Base-by-base conservation (phyloP, 306 rosid species). In the Malus fusca region DNA sequence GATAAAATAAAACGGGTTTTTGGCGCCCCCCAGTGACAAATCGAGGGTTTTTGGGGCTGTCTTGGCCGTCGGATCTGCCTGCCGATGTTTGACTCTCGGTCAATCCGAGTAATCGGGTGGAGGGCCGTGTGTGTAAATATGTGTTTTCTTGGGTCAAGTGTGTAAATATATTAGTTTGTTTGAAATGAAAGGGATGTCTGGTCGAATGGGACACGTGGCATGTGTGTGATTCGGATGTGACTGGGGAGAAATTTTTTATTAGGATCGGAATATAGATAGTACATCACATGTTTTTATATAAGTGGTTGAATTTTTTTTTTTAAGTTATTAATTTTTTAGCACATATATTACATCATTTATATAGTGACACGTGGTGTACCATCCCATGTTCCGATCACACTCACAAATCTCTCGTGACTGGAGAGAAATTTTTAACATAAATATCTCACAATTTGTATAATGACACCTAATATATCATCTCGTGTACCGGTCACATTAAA, bases 21-120 rank as follows among this genome's bases (percentile, higher is more conserved):
- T 90, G 94, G 98, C 98, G 98, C 98, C 92, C 88, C 80, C 53
- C 0, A 0, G 76, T 63, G 84, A 71, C 84, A 69, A 81, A 83
- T 52, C 19, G 8, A 69, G 66, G 84, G 82, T 8, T 56, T 56
- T 83, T 75, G 75, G 83, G 63, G 43, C 51, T 66, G 43, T 46
- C 63, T 8, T 51, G 30, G 22, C 89, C 91, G 89, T 87, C 78
- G 1, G 87, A 85, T 89, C 77, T 35, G 8, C 3, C 33, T 7
- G 69, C 14, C 40, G 0, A 11, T 11, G 5, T 63, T 81, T 82
- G 84, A 83, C 88, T 66, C 60, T 44, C 51, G 66, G 80, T 83
- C 88, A 82, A 84, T 35, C 17, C 25, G 18, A 55, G 31, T 65
- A 30, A 63, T 25, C 8, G 18, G 53, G 23, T 3, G 19, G 13